Evolutionary conservation across 2,329 filamentous ascomycete species (phyloP).

Genomic region (Knufia petricola): DNA sequence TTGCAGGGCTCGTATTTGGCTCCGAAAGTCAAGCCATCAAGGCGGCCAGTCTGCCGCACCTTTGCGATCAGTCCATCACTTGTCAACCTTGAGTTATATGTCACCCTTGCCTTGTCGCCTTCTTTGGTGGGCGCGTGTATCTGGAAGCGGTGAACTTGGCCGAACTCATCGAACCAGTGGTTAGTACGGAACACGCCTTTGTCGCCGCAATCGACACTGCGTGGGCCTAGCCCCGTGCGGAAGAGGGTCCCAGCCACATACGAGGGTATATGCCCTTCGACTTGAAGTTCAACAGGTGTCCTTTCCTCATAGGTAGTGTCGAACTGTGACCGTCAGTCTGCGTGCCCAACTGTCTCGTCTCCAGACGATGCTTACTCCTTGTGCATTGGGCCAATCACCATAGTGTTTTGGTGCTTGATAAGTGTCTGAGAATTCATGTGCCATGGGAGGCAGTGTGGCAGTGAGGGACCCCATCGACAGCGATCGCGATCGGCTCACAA

Average conservation of each 20-base stretch:
- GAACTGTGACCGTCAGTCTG: conserved; percentile 42
- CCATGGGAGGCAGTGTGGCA: not conserved
- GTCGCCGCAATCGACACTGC: conserved; percentile 50
- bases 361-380: conserved; percentile 34
- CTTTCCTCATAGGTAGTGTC: conserved; percentile 57
- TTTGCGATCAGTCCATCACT: conserved; percentile 53
- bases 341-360: conserved; percentile 9
- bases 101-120: conserved; percentile 38
- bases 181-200: conserved; percentile 51
- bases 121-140: conserved; percentile 41
- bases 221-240: conserved; percentile 62
- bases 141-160: conserved; percentile 62
- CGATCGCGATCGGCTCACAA: too few species aligned
- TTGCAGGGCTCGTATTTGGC: conserved; percentile 66
- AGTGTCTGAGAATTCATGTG: not conserved
- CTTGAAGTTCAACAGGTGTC: conserved; percentile 52
- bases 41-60: conserved; percentile 51
- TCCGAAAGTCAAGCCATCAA: conserved; percentile 54
- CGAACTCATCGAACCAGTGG: conserved; percentile 71
- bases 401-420: conserved; percentile 18
- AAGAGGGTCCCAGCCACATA: conserved; percentile 65
- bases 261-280: conserved; percentile 58
- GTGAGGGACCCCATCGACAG: not conserved
- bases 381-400: conserved; percentile 44
- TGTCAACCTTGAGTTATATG: conserved; percentile 63